Base-by-base conservation (phyloP, 2,329 filamentous ascomycete species). In the Thelonectria discophora region DNA sequence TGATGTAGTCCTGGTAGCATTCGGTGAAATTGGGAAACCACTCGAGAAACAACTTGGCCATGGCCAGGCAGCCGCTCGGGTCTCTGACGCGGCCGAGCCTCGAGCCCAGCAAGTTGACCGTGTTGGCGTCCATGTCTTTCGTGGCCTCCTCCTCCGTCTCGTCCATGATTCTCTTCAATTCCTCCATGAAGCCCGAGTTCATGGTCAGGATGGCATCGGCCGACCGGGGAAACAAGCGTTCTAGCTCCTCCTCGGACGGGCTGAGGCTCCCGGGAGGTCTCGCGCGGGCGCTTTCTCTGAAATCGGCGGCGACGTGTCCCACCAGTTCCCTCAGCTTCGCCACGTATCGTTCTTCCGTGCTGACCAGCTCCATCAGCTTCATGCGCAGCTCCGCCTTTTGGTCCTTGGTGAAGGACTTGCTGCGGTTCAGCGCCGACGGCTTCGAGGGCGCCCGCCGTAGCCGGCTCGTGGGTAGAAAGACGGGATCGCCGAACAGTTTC, bases 311-410 rank as follows among this genome's bases (percentile, higher is more conserved):
- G 30, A 97, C 88, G 61, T 90, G 87, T 65, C 91, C 88, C 43
- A 97, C 90, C 62, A 99, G 79, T 67, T 95, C 91, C 64, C 91
- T 87, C 58, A 99, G 79, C 76, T 98, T 97, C 70, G 86, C 84
- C 43, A 99, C 93, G 77, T 98, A 99, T 75, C 92, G 90, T 74
- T 95, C 93, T 76, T 99, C 95, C 0, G 95, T 99, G 71, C 97
- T 92, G 34, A 97, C 87, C 62, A 98, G 80, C 76, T 99, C 95
- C 61, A 87, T 89, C 83, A 99, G 89, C 76, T 97, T 94, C 77
- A 94, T 90, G 42, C 94, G 88, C 67, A 97, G 80, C 54, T 91
- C 90, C 68, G 93, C 85, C 73, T 97, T 96, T 73, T 97, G 92
- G 58, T 91, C 88, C 68, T 88, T 89, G 37, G 89, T 85, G 71